phyloP scores from a whole-genome alignment of 108 stramenopile genomes.

The Fistulifera solaris region DNA sequence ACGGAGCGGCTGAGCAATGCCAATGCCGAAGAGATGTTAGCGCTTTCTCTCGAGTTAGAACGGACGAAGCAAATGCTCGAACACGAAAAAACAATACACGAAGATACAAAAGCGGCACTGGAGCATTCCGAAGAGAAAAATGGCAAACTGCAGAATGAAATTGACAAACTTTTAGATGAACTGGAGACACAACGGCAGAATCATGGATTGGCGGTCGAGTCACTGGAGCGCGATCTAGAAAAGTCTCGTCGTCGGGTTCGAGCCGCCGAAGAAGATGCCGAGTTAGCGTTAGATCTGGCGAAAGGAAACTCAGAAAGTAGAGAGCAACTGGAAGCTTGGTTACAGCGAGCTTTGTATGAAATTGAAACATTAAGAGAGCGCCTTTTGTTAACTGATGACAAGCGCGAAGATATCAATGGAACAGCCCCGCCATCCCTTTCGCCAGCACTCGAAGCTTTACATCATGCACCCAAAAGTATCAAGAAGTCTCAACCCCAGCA shows the following conservation, averaged over 20 bases:
- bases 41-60: constrained; percentile 66
- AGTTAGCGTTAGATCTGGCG: constrained; percentile 65
- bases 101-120: constrained; percentile 28
- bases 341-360: constrained; percentile 42
- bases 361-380: constrained; percentile 29
- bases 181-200: constrained; percentile 18
- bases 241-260: constrained; percentile 25
- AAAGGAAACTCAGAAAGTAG: constrained; percentile 50
- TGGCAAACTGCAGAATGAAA: constrained; percentile 21
- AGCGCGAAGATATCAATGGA: neutral
- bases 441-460: neutral
- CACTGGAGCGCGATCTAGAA: constrained; percentile 28
- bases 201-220: constrained; percentile 9
- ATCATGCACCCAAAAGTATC: constrained; percentile 1
- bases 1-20: constrained; percentile 40
- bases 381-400: neutral
- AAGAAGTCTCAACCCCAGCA: constrained; percentile 8
- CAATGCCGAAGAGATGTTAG: constrained; percentile 66
- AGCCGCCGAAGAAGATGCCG: constrained; percentile 83
- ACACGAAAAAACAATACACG: constrained; percentile 34
- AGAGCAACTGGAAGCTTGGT: constrained; percentile 52
- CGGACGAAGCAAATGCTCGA: constrained; percentile 42
- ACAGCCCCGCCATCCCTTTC: neutral
- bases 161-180: constrained; percentile 21
- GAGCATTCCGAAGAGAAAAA: constrained; percentile 19